Conservation (phyloP, 78 protist species). For the Protostelium mycophagum region DNA sequence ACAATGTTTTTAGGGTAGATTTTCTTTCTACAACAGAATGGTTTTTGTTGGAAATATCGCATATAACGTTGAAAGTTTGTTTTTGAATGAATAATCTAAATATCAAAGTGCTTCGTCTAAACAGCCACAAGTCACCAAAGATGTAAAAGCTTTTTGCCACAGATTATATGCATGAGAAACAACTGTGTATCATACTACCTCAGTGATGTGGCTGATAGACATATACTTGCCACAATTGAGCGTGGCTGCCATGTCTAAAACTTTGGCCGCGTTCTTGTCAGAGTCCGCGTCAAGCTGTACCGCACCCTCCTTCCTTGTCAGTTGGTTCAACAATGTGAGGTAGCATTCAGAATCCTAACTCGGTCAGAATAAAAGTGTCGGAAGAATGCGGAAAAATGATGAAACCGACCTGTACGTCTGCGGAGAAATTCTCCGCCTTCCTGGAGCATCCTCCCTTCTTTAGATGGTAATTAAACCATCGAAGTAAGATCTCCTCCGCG, state of each 20-base stretch:
- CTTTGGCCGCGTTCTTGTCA: not conserved
- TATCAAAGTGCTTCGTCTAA: too few relatives aligned
- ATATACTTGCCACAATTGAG: not conserved
- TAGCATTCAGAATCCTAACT: too few relatives aligned
- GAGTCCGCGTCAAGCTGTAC: not conserved
- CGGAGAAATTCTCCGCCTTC: conserved; percentile 62
- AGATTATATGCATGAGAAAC: not conserved
- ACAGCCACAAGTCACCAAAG: too few relatives aligned
- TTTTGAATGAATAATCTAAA: too few relatives aligned
- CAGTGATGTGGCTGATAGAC: not conserved
- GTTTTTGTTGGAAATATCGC: too few relatives aligned
- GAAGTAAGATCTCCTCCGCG: conserved; percentile 81
- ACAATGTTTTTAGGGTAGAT: too few relatives aligned
- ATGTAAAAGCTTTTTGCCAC: too few relatives aligned
- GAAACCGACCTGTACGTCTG: conserved; percentile 56
- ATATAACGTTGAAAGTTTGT: too few relatives aligned
- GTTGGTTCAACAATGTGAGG: not conserved
- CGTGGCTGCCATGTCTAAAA: not conserved
- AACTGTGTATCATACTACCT: not conserved
- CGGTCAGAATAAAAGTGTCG: too few relatives aligned
- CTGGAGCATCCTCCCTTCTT: conserved; percentile 7
- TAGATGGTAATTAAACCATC: conserved; percentile 89
- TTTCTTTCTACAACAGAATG: too few relatives aligned
- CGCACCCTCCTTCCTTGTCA: not conserved
- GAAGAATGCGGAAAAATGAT: too few relatives aligned